These are phyloP conservation scores for Solanum hybrid DNA, from an alignment of 305 asterid genomes.

Conservation along the genomic window DNA sequence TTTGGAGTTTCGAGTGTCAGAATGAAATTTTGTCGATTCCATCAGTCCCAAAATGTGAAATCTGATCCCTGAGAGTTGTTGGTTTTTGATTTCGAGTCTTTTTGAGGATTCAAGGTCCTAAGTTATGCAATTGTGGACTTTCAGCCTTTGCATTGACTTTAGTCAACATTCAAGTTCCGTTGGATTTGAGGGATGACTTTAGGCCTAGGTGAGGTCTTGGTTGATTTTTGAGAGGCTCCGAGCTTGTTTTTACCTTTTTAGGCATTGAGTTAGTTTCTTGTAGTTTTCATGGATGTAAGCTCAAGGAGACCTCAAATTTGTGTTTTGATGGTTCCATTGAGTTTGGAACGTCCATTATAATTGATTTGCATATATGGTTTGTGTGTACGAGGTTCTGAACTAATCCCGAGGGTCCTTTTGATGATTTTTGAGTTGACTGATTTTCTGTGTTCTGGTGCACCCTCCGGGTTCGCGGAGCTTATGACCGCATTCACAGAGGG, in stretches of 20 bases:
- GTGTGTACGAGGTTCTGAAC: not conserved
- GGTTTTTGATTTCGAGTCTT: not conserved
- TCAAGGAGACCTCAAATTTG: not conserved
- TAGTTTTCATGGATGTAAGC: not conserved
- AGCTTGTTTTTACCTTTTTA: not conserved
- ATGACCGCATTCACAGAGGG: not conserved
- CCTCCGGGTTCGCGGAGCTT: not conserved
- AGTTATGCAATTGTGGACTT: not conserved
- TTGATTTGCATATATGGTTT: not conserved
- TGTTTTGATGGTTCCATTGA: not conserved
- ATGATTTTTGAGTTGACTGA: not conserved
- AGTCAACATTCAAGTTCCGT: not conserved
- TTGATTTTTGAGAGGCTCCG: not conserved
- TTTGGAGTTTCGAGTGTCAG: not conserved
- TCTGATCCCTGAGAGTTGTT: accelerated
- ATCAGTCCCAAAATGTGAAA: not conserved
- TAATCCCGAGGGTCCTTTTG: not conserved
- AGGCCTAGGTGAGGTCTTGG: not conserved
- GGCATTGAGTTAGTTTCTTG: not conserved
- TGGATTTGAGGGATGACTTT: not conserved
- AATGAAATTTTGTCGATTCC: not conserved
- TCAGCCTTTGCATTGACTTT: not conserved
- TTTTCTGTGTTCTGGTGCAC: not conserved
- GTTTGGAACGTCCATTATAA: not conserved
- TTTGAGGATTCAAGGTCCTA: not conserved